Evolutionary conservation across 495 filamentous ascomycete species (phyloP).

Genomic region (Podospora appendiculata): DNA sequence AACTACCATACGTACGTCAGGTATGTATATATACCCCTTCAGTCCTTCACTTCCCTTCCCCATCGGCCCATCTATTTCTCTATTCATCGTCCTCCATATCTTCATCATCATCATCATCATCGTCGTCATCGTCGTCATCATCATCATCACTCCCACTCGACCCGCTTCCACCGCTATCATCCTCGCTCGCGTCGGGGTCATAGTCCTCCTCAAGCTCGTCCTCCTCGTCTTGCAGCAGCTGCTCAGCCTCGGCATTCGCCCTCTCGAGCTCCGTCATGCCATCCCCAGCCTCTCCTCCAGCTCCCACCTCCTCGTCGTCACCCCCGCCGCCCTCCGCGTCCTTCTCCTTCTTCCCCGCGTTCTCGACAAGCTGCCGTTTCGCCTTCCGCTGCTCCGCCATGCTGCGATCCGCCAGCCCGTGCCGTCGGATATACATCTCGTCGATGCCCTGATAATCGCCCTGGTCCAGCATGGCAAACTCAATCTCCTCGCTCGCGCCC

Average conservation of each 20-base stretch:
- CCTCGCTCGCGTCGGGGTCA: constrained; percentile 64
- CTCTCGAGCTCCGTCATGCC: constrained; percentile 53
- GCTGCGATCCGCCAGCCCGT: constrained; percentile 81
- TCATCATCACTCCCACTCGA: constrained; percentile 34
- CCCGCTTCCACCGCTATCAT: constrained; percentile 62
- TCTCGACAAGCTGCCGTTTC: constrained; percentile 50
- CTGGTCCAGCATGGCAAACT: constrained; percentile 83
- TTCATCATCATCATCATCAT: constrained; percentile 2
- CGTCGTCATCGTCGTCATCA: constrained; percentile 16
- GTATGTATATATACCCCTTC: no score
- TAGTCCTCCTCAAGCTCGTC: constrained; percentile 90
- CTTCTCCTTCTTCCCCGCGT: constrained; percentile 20
- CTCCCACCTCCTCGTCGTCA: constrained; percentile 43
- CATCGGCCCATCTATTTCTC: no score
- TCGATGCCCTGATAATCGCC: constrained; percentile 80
- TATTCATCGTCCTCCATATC: neutral
- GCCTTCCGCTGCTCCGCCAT: constrained; percentile 84
- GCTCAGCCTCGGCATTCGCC: constrained; percentile 42
- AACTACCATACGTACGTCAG: no score
- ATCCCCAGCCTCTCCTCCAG: constrained; percentile 52
- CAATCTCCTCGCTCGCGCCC: constrained; percentile 55
- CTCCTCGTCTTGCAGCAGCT: constrained; percentile 54
- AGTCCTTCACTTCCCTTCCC: no score
- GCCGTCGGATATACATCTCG: constrained; percentile 62
- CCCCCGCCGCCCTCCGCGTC: constrained; percentile 49